phyloP scores from a whole-genome alignment of 2,329 filamentous ascomycete genomes.

The Aspergillus quadricinctus region DNA sequence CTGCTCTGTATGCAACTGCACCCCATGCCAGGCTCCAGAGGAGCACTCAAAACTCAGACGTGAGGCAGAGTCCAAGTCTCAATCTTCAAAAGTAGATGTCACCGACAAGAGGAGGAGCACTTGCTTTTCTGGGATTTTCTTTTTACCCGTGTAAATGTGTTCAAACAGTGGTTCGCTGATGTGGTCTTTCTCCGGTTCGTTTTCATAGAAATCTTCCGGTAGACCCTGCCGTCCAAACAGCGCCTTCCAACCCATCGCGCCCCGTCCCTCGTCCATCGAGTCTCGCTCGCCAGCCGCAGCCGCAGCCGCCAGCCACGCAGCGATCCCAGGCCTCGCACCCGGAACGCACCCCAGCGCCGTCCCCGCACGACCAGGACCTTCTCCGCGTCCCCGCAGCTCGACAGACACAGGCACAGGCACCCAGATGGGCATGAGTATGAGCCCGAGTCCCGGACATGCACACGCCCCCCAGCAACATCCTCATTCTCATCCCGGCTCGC shows the following conservation, averaged over 20 bases:
- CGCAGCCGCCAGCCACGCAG: neutral
- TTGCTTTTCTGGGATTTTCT: neutral
- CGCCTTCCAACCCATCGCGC: constrained; percentile 2
- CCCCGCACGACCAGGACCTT: neutral
- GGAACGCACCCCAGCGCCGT: neutral
- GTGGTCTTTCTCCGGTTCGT: neutral
- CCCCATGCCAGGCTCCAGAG: constrained; percentile 84
- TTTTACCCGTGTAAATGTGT: neutral
- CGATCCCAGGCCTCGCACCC: neutral
- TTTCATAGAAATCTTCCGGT: neutral
- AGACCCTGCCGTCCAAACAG: neutral
- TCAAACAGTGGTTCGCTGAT: neutral
- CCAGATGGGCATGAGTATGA: neutral
- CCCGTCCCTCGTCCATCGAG: neutral
- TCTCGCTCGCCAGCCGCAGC: neutral
- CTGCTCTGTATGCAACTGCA: constrained; percentile 81
- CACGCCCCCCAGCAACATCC: neutral
- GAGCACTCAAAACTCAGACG: constrained; percentile 67
- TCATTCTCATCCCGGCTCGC: neutral
- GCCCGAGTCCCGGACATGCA: neutral
- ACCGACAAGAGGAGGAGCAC: neutral
- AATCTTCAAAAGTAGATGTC: constrained; percentile 26
- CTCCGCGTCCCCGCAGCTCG: neutral
- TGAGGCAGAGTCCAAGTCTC: constrained; percentile 29
- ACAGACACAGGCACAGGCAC: too few species aligned